Conservation (phyloP, 1,139 yeast genomes). For the Geotrichum phurueaensis region DNA sequence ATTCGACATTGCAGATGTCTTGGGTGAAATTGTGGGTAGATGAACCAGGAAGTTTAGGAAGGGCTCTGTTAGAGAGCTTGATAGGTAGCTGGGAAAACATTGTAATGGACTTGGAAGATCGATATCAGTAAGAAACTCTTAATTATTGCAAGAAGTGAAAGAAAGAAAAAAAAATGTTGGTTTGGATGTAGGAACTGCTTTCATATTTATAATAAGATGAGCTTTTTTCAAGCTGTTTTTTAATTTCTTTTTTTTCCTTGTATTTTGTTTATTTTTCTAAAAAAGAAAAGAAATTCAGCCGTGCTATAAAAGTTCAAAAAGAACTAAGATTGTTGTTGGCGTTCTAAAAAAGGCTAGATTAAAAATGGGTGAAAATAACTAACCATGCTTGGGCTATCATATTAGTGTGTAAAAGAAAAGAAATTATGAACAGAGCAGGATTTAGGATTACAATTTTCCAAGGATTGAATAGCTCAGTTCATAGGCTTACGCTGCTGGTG, state of each 20-base stretch:
- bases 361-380: neutral
- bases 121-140: neutral
- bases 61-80: neutral
- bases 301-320: neutral
- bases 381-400: neutral
- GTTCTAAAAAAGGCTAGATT: neutral
- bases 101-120: neutral
- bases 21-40: neutral
- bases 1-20: neutral
- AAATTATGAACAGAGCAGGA: neutral
- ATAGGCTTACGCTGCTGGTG: no score
- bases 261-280: neutral
- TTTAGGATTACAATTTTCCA: neutral
- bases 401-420: neutral
- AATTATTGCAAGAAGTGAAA: neutral
- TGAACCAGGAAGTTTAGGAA: conserved; percentile 4
- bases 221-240: neutral
- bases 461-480: no score
- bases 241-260: neutral
- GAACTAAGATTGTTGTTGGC: neutral
- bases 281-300: neutral
- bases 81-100: neutral
- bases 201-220: neutral
- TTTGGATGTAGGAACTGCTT: neutral
- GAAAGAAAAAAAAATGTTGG: neutral